Percentiles rank a stretch among this genome's conserved stretches.
Evolutionary conservation across 139 green algal genomes (phyloP).

Genomic region (Nannochloris sp.): DNA sequence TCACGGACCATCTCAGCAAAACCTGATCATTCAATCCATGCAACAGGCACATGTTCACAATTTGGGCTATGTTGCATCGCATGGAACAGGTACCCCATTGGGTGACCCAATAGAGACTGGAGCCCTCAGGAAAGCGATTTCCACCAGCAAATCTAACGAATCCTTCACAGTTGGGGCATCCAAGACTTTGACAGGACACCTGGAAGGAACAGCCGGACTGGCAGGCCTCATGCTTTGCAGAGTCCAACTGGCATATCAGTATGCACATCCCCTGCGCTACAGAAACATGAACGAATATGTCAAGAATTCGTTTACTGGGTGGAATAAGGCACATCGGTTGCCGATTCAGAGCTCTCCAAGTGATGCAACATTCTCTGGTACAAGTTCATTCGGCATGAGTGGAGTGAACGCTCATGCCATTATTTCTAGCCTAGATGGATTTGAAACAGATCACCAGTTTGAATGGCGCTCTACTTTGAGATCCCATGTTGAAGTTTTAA

Average conservation of each 20-base stretch:
- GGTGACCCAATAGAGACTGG: slow-evolving; percentile 74
- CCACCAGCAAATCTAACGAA: background rate
- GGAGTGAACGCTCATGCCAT: slow-evolving; percentile 77
- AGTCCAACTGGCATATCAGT: slow-evolving; percentile 24
- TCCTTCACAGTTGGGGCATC: slow-evolving; percentile 47
- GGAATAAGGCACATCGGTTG: slow-evolving; percentile 28
- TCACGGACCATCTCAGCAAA: slow-evolving; percentile 65
- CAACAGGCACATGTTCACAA: slow-evolving; percentile 3
- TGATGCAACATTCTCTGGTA: slow-evolving; percentile 31
- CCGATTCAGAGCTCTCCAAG: slow-evolving; percentile 32
- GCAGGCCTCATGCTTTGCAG: slow-evolving; percentile 55
- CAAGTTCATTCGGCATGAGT: slow-evolving; percentile 78
- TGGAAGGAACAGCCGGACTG: slow-evolving; percentile 68
- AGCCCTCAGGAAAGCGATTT: slow-evolving; percentile 54
- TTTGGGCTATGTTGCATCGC: slow-evolving; percentile 27
- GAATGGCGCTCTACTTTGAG: slow-evolving; percentile 9
- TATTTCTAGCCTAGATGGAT: slow-evolving; percentile 11
- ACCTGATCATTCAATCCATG: slow-evolving; percentile 45
- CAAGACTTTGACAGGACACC: slow-evolving; percentile 60
- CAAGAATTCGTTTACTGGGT: slow-evolving; percentile 28
- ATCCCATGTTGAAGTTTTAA: slow-evolving; percentile 17
- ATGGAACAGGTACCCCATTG: slow-evolving; percentile 63
- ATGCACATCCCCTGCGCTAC: slow-evolving; percentile 36
- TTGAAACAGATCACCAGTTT: background rate
- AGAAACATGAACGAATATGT: slow-evolving; percentile 65